Evolutionary conservation across 1,284 basidiomycete genomes (phyloP).

Genomic region (Rhizoctonia solani): DNA sequence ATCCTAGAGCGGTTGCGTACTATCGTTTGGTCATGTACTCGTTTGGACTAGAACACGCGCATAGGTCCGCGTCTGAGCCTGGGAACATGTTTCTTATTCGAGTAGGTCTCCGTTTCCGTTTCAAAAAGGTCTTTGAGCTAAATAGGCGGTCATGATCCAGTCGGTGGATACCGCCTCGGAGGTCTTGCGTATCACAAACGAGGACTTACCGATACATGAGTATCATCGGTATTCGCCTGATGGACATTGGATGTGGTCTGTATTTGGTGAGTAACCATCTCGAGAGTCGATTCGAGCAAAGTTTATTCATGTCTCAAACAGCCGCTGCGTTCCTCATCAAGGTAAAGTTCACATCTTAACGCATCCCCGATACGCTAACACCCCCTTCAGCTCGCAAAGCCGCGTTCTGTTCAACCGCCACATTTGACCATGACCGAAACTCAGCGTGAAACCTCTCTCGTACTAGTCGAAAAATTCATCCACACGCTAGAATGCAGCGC

Average conservation of each 20-base stretch:
- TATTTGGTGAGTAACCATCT: constrained; percentile 64
- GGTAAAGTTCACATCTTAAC: background rate
- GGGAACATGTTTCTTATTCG: constrained; percentile 71
- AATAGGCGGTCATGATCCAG: constrained; percentile 47
- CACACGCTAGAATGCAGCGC: constrained; percentile 10
- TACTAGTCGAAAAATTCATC: constrained; percentile 14
- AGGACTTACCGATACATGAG: constrained; percentile 67
- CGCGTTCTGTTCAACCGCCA: constrained; percentile 1
- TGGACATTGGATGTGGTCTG: constrained; percentile 82
- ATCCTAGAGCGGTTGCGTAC: constrained; percentile 73
- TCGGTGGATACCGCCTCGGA: constrained; percentile 71
- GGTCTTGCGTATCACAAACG: constrained; percentile 67
- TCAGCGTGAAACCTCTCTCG: constrained; percentile 8
- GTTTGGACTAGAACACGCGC: constrained; percentile 82
- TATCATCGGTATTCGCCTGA: constrained; percentile 84
- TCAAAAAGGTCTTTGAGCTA: background rate
- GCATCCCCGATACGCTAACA: background rate
- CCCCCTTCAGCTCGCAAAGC: constrained; percentile 14
- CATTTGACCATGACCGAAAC: constrained; percentile 17
- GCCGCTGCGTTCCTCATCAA: constrained; percentile 32
- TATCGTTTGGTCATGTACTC: constrained; percentile 82
- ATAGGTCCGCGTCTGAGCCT: constrained; percentile 62
- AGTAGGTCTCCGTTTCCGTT: constrained; percentile 47
- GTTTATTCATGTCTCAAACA: too few species aligned
- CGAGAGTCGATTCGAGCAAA: background rate